These are phyloP conservation scores for Aeminium ludgeri DNA, from an alignment of 495 filamentous ascomycete genomes.

Conservation along the genomic window DNA sequence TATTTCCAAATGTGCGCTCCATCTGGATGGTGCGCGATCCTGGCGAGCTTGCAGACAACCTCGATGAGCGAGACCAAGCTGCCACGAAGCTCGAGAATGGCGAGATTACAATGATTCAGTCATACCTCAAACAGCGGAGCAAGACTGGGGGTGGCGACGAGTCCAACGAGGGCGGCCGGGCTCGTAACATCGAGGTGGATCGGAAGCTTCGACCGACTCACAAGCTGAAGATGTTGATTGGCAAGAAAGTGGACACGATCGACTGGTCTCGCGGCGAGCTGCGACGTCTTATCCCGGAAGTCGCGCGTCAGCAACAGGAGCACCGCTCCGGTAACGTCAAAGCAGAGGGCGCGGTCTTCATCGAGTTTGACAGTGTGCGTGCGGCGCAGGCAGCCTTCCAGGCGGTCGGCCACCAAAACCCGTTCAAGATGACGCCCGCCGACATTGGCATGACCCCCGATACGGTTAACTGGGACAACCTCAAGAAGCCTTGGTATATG, in stretches of 20 bases:
- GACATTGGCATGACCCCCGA: conserved; percentile 70
- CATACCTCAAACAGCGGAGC: conserved; percentile 57
- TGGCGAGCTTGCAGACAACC: conserved; percentile 61
- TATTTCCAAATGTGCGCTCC: conserved; percentile 63
- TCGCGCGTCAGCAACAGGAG: conserved; percentile 54
- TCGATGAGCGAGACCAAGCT: conserved; percentile 65
- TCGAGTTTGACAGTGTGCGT: conserved; percentile 65
- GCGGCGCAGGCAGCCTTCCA: conserved; percentile 77
- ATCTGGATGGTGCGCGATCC: conserved; percentile 76
- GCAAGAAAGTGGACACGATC: conserved; percentile 87
- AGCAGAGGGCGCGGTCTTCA: conserved; percentile 58
- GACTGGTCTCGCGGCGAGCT: conserved; percentile 76
- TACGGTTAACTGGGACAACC: conserved; percentile 77
- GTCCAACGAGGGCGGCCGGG: conserved; percentile 31
- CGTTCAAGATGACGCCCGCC: conserved; percentile 72
- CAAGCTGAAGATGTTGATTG: conserved; percentile 56
- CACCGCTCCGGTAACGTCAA: conserved; percentile 51
- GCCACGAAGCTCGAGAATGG: conserved; percentile 75
- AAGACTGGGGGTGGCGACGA: conserved; percentile 51
- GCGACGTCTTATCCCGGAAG: conserved; percentile 58
- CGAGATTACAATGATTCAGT: conserved; percentile 68
- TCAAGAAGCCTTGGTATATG: conserved; percentile 77
- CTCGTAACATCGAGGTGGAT: conserved; percentile 52
- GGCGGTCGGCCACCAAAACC: conserved; percentile 72
- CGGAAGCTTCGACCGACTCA: conserved; percentile 72